These are phyloP conservation scores for Crotalaria pallida DNA, from an alignment of 306 rosid genomes.

Conservation along the genomic window DNA sequence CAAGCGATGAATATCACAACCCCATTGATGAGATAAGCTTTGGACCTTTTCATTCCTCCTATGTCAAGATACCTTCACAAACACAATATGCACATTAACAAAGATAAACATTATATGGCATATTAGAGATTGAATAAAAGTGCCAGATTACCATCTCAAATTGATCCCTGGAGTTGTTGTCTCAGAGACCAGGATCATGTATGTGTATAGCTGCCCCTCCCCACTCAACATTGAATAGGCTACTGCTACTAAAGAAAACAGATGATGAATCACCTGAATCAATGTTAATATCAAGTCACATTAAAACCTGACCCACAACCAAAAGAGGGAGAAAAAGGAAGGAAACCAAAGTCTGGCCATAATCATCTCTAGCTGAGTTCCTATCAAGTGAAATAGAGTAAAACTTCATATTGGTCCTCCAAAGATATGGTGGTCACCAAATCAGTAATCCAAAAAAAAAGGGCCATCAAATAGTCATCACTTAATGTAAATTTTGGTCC, in stretches of 20 bases:
- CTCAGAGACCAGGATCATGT: conserved; percentile 93
- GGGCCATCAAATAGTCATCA: too few relatives aligned
- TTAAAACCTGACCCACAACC: conserved; percentile 20
- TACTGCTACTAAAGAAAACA: conserved; percentile 64
- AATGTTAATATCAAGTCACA: conserved; percentile 27
- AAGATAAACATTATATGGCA: not conserved
- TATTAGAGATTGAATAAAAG: not conserved
- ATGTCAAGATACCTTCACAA: conserved; percentile 89
- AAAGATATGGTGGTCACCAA: too few relatives aligned
- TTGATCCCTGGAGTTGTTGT: conserved; percentile 94
- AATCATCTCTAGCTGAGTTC: conserved; percentile 23
- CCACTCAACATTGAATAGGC: conserved; percentile 85
- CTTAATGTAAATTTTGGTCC: too few relatives aligned
- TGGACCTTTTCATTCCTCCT: conserved; percentile 83
- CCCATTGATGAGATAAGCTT: conserved; percentile 78
- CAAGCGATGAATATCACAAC: conserved; percentile 88
- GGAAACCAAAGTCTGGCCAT: conserved; percentile 19
- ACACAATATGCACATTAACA: conserved; percentile 19
- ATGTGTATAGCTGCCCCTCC: conserved; percentile 87
- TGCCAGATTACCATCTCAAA: conserved; percentile 80
- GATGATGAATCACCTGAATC: conserved; percentile 86
- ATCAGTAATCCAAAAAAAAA: too few relatives aligned
- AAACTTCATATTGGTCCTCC: too few relatives aligned
- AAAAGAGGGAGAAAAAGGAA: not conserved
- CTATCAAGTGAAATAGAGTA: conserved; percentile 19